Percentiles rank a stretch among this genome's conserved stretches.
Conservation (phyloP, 164 flowering plant genomes). For the Kingdonia uniflora region DNA sequence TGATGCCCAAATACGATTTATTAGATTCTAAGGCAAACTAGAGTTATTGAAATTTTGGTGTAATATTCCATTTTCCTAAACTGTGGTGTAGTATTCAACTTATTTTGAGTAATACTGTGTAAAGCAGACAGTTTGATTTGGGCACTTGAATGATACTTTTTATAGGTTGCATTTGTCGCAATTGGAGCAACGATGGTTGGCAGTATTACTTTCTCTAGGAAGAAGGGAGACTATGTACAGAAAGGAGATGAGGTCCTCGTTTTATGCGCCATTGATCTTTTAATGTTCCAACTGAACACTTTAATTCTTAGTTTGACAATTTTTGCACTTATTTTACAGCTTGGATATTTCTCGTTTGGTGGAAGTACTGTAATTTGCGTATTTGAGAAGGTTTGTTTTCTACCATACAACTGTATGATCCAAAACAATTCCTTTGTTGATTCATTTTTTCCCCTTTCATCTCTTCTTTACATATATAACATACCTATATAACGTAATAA, state of each 20-base stretch:
- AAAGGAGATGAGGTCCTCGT: slow-evolving; percentile 90
- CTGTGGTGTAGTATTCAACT: too few species aligned
- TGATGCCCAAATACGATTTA: too few species aligned
- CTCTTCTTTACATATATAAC: too few species aligned
- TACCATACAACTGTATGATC: too few species aligned
- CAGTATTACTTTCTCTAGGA: slow-evolving; percentile 67
- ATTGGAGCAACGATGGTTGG: slow-evolving; percentile 99
- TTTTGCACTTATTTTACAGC: slow-evolving; percentile 37
- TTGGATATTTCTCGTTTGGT: slow-evolving; percentile 96
- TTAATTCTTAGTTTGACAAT: background rate
- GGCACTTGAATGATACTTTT: background rate
- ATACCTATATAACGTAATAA: too few species aligned
- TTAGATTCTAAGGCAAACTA: too few species aligned
- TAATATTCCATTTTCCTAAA: too few species aligned
- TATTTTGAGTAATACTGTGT: too few species aligned
- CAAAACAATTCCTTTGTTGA: too few species aligned
- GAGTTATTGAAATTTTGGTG: too few species aligned
- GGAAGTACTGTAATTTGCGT: slow-evolving; percentile 93
- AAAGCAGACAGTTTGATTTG: too few species aligned
- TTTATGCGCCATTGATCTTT: background rate
- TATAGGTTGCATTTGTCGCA: slow-evolving; percentile 94
- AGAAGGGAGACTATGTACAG: slow-evolving; percentile 50
- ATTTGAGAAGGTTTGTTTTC: slow-evolving; percentile 61
- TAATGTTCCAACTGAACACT: background rate
- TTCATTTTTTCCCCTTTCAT: too few species aligned